phyloP scores from a whole-genome alignment of 2,329 filamentous ascomycete genomes.

The Neofusicoccum sp. region DNA sequence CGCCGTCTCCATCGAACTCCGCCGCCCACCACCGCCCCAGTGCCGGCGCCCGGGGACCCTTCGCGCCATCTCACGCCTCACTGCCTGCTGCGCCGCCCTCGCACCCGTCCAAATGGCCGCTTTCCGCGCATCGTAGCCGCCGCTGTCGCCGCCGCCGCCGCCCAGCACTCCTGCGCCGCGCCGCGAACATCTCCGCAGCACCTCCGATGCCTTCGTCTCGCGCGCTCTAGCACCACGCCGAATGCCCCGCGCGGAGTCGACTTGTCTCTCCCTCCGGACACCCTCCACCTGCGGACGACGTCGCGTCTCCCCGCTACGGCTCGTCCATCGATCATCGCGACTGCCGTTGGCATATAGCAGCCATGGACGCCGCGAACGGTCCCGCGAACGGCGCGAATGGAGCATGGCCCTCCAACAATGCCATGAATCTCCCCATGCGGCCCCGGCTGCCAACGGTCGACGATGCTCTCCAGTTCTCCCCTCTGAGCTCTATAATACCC shows the following conservation, averaged over 20 bases:
- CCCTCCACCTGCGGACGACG: neutral
- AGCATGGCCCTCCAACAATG: slow-evolving; percentile 32
- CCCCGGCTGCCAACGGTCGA: slow-evolving; percentile 55
- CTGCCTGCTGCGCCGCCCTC: neutral
- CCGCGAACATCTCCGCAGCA: slow-evolving; percentile 4
- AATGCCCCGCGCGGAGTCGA: neutral
- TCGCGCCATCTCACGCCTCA: neutral
- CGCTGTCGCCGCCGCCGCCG: neutral
- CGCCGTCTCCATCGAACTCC: slow-evolving; percentile 6
- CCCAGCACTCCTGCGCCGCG: neutral
- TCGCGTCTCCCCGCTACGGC: neutral
- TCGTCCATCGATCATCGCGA: neutral
- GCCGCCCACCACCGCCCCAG: neutral
- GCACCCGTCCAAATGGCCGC: neutral
- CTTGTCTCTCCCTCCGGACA: neutral
- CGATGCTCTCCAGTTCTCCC: slow-evolving; percentile 78
- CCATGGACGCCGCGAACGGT: neutral
- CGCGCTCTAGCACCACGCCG: neutral
- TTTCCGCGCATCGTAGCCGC: neutral
- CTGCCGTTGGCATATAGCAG: slow-evolving; percentile 14
- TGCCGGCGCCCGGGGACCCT: neutral
- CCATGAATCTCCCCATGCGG: slow-evolving; percentile 28
- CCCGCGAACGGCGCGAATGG: slow-evolving; percentile 24
- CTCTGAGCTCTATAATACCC: slow-evolving; percentile 75
- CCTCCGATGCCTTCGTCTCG: slow-evolving; percentile 2